Conservation (phyloP, 2,329 filamentous ascomycete genomes). For the Coniella lustricola region DNA sequence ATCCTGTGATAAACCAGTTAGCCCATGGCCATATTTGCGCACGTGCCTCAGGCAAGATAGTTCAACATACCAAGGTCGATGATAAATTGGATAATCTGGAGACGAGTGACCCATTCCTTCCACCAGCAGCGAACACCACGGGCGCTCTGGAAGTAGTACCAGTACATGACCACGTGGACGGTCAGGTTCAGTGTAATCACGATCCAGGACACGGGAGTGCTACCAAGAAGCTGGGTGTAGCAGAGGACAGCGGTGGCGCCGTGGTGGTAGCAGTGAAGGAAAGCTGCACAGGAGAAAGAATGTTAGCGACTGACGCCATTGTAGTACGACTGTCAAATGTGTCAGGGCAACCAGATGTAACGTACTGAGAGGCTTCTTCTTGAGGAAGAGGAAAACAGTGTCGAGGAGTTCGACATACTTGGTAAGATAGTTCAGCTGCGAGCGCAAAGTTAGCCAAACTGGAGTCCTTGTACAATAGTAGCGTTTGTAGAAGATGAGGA, state of each 20-base stretch:
- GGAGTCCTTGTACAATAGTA: neutral
- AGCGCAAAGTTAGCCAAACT: slow-evolving; percentile 29
- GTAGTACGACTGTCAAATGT: neutral
- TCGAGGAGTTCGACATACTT: slow-evolving; percentile 96
- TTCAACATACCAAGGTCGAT: slow-evolving; percentile 74
- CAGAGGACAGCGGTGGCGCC: slow-evolving; percentile 93
- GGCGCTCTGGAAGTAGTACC: slow-evolving; percentile 99
- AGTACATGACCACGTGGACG: slow-evolving; percentile 99
- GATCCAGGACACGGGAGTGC: slow-evolving; percentile 92
- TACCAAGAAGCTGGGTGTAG: slow-evolving; percentile 93
- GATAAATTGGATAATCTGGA: slow-evolving; percentile 95
- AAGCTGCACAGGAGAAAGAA: slow-evolving; percentile 44
- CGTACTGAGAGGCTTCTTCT: slow-evolving; percentile 95
- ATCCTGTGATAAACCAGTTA: slow-evolving; percentile 47
- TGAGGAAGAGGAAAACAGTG: slow-evolving; percentile 93
- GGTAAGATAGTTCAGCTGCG: slow-evolving; percentile 90
- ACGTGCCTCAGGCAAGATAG: neutral
- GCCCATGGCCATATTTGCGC: neutral
- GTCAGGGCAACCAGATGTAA: neutral
- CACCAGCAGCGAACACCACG: slow-evolving; percentile 96
- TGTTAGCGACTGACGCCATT: slow-evolving; percentile 25
- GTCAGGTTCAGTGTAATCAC: slow-evolving; percentile 85
- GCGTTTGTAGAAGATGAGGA: neutral
- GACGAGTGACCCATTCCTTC: slow-evolving; percentile 99
- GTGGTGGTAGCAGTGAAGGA: slow-evolving; percentile 99